Percentiles rank a stretch among this genome's conserved stretches.
Conservation (phyloP, 331 rosid species). For the Phaseolus coccineus region DNA sequence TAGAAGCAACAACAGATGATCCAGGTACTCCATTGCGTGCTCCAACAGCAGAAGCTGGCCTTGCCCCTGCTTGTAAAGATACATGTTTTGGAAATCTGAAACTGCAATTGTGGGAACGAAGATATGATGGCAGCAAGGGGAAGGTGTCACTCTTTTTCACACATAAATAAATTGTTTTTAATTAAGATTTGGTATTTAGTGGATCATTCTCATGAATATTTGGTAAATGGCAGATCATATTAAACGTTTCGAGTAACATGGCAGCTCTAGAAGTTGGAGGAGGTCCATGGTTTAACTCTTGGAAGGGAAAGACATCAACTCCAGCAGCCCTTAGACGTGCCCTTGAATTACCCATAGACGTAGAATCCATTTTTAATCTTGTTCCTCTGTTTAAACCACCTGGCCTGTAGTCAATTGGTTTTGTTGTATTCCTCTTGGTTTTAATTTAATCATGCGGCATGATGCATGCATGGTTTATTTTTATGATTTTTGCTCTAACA, state of each 20-base stretch:
- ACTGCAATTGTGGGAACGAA: conserved; percentile 82
- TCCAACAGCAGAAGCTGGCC: conserved; percentile 82
- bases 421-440: too few species aligned
- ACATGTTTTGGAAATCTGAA: conserved; percentile 73
- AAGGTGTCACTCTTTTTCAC: conserved; percentile 61
- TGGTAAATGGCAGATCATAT: conserved; percentile 61
- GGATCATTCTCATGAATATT: conserved; percentile 30
- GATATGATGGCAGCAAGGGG: conserved; percentile 83
- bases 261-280: conserved; percentile 94
- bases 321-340: conserved; percentile 61
- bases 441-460: neutral
- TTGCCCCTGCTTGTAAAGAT: conserved; percentile 88
- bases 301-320: conserved; percentile 78
- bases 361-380: conserved; percentile 56
- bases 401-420: conserved; percentile 62
- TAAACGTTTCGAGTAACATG: conserved; percentile 84
- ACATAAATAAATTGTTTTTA: neutral
- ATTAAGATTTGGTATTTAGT: conserved; percentile 13
- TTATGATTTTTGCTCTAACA: neutral
- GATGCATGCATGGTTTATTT: neutral
- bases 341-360: conserved; percentile 63
- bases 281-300: conserved; percentile 93
- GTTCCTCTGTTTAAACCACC: conserved; percentile 82
- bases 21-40: conserved; percentile 86
- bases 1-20: conserved; percentile 78